These are phyloP conservation scores for Turritis glabra DNA, from an alignment of 345 rosid species.

Conservation along the genomic window DNA sequence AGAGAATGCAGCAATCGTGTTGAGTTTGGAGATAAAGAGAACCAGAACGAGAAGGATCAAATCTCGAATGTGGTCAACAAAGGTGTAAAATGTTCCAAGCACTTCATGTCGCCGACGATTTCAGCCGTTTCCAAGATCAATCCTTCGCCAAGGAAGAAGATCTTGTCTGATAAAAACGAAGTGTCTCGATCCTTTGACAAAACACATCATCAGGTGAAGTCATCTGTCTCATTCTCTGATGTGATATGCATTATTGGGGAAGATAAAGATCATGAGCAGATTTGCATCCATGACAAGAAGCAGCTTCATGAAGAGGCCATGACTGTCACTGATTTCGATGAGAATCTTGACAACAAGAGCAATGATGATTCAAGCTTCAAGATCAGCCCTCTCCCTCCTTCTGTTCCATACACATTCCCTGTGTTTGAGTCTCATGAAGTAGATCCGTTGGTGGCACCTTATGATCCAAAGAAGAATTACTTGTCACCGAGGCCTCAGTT, in stretches of 20 bases:
- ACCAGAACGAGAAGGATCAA: slow-evolving; percentile 37
- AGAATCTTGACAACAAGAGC: slow-evolving; percentile 24
- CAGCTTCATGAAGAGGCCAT: slow-evolving; percentile 28
- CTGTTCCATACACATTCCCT: slow-evolving; percentile 38
- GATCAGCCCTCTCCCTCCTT: slow-evolving; percentile 39
- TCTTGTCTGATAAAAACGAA: slow-evolving; percentile 70
- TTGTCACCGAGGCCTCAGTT: slow-evolving; percentile 70
- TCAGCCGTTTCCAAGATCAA: slow-evolving; percentile 76
- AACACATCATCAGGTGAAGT: slow-evolving; percentile 28
- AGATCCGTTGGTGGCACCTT: slow-evolving; percentile 61
- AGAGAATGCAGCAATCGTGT: slow-evolving; percentile 46
- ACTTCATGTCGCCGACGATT: slow-evolving; percentile 89
- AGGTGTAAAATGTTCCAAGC: slow-evolving; percentile 54
- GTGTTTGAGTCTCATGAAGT: slow-evolving; percentile 64
- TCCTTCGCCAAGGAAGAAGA: slow-evolving; percentile 73
- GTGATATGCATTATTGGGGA: slow-evolving; percentile 39
- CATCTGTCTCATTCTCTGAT: slow-evolving; percentile 51
- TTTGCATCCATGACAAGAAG: slow-evolving; percentile 23
- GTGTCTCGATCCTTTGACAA: slow-evolving; percentile 41
- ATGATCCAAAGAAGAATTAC: slow-evolving; percentile 65
- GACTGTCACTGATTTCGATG: slow-evolving; percentile 38
- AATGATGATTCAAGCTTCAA: slow-evolving; percentile 46
- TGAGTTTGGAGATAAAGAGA: slow-evolving; percentile 68
- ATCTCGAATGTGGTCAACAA: slow-evolving; percentile 39
- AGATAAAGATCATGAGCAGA: slow-evolving; percentile 14